Conservation (phyloP, 2,329 filamentous ascomycete species). For the Juglanconis oblonga region DNA sequence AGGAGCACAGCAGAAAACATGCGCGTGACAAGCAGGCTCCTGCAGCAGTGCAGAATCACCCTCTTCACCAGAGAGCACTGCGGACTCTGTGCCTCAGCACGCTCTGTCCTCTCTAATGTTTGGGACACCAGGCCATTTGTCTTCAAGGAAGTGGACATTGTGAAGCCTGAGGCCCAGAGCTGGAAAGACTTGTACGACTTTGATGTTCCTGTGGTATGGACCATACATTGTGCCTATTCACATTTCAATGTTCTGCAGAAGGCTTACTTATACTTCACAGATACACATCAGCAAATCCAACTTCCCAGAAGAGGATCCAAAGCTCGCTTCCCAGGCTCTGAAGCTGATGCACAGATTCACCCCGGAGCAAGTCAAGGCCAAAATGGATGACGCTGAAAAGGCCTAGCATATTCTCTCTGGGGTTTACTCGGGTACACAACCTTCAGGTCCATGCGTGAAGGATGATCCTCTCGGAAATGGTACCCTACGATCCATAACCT, state of each 20-base stretch:
- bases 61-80: conserved; percentile 73
- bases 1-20: conserved; percentile 33
- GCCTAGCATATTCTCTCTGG: neutral
- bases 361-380: conserved; percentile 59
- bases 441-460: neutral
- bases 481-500: conserved; percentile 37
- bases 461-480: too few relatives aligned
- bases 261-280: conserved; percentile 29
- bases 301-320: conserved; percentile 48
- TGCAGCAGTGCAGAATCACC: conserved; percentile 63
- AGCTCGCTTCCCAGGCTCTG: conserved; percentile 54
- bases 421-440: neutral
- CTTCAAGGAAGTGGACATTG: conserved; percentile 68
- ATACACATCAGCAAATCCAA: conserved; percentile 61
- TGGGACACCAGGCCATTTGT: conserved; percentile 66
- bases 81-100: conserved; percentile 67
- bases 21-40: conserved; percentile 47
- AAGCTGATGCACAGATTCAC: conserved; percentile 81
- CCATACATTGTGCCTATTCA: too few relatives aligned
- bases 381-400: conserved; percentile 62
- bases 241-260: too few relatives aligned
- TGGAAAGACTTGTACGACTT: conserved; percentile 79
- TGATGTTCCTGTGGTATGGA: conserved; percentile 72
- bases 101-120: conserved; percentile 64
- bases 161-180: conserved; percentile 56